Conservation (phyloP, 148 eudicot genomes). For the Silene uniflora region DNA sequence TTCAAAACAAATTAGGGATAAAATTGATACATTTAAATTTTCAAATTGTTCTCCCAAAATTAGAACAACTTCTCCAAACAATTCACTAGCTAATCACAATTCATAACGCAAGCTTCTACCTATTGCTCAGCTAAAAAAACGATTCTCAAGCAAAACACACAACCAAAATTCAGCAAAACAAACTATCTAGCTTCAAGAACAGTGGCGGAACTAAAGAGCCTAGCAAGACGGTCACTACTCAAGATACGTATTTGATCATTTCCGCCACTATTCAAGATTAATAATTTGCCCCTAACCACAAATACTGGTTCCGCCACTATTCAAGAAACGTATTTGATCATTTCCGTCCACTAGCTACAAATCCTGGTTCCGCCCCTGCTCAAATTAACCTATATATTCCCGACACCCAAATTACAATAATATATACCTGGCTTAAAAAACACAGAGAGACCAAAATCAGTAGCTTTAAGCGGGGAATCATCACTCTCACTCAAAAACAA, state of each 20-base stretch:
- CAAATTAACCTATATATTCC: no score
- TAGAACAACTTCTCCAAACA: not conserved
- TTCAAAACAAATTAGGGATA: not conserved
- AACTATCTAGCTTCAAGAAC: not conserved
- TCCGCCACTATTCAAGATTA: no score
- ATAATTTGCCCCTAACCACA: no score
- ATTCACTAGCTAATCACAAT: not conserved
- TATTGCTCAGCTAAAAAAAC: not conserved
- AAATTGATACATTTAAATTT: not conserved
- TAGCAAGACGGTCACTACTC: no score
- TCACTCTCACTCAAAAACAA: slow-evolving; percentile 58
- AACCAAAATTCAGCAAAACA: not conserved
- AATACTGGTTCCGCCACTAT: no score
- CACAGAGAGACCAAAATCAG: slow-evolving; percentile 87
- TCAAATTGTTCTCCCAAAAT: no score
- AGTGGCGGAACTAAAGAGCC: no score
- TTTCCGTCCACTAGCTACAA: not conserved
- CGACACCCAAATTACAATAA: no score
- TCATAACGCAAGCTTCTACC: not conserved
- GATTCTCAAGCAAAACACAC: not conserved
- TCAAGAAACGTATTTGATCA: no score
- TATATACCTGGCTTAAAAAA: slow-evolving; percentile 87
- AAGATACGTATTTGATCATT: no score
- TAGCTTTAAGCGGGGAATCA: slow-evolving; percentile 84
- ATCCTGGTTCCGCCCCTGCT: no score